phyloP scores from a whole-genome alignment of 495 filamentous ascomycete genomes.

The Glonium stellatum region DNA sequence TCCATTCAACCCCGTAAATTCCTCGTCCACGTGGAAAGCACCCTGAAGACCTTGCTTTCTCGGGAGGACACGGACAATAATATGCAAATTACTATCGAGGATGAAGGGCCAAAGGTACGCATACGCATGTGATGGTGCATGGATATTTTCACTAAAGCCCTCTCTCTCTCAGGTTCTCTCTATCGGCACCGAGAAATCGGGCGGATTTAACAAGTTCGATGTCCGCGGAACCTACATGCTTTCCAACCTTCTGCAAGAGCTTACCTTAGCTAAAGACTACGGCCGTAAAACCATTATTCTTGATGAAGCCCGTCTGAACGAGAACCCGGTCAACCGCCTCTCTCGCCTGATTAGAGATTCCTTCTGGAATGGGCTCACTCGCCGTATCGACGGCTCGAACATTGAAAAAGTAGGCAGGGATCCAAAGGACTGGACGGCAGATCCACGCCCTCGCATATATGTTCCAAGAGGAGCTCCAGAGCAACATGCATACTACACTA shows the following conservation, averaged over 20 bases:
- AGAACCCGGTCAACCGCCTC: slow-evolving; percentile 85
- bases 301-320: slow-evolving; percentile 77
- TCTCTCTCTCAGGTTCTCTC: slow-evolving; percentile 58
- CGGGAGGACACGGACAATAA: slow-evolving; percentile 88
- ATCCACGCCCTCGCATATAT: slow-evolving; percentile 88
- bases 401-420: slow-evolving; percentile 80
- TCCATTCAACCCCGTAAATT: slow-evolving; percentile 55
- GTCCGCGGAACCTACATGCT: slow-evolving; percentile 93
- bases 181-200: slow-evolving; percentile 77
- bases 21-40: slow-evolving; percentile 69
- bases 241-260: slow-evolving; percentile 88
- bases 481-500: slow-evolving; percentile 80
- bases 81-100: slow-evolving; percentile 94
- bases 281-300: slow-evolving; percentile 78
- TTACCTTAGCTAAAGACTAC: slow-evolving; percentile 80
- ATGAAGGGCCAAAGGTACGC: slow-evolving; percentile 81
- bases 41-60: slow-evolving; percentile 60
- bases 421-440: slow-evolving; percentile 82
- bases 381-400: slow-evolving; percentile 79
- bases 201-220: slow-evolving; percentile 74
- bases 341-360: slow-evolving; percentile 74
- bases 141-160: not conserved
- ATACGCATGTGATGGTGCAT: not conserved
- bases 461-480: slow-evolving; percentile 76
- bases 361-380: slow-evolving; percentile 85